Conservation (phyloP, 1,284 basidiomycete genomes). For the Trichosporon sp. region DNA sequence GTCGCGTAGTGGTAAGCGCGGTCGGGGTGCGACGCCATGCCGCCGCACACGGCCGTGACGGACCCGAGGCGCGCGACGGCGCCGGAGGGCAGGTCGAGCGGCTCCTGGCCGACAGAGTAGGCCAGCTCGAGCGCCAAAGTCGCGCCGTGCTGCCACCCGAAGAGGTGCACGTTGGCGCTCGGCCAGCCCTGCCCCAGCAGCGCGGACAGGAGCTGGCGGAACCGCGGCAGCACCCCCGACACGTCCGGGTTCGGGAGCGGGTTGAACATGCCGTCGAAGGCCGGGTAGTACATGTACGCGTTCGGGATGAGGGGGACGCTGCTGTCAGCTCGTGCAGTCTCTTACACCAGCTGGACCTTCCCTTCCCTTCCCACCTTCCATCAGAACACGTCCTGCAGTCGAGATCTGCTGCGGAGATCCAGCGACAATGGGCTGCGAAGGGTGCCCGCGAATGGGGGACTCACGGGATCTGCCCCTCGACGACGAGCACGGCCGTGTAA, state of each 20-base stretch:
- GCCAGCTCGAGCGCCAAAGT: conserved; percentile 68
- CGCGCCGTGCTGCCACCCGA: conserved; percentile 87
- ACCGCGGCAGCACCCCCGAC: conserved; percentile 54
- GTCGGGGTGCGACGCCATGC: conserved; percentile 70
- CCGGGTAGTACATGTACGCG: conserved; percentile 81
- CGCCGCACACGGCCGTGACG: conserved; percentile 61
- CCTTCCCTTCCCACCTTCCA: too few species aligned
- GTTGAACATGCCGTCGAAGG: conserved; percentile 74
- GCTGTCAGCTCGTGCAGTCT: conserved; percentile 23
- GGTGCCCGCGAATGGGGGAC: background rate
- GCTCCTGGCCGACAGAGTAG: conserved; percentile 39
- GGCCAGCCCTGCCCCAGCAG: conserved; percentile 61
- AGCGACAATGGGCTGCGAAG: too few species aligned
- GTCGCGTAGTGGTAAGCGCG: conserved; percentile 55
- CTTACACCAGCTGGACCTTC: too few species aligned
- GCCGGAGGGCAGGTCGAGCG: background rate
- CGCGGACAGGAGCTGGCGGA: conserved; percentile 58
- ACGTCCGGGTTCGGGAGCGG: conserved; percentile 66
- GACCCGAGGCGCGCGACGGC: conserved; percentile 7
- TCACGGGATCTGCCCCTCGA: conserved; percentile 72
- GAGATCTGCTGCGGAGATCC: too few species aligned
- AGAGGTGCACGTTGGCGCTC: conserved; percentile 66
- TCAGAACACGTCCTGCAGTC: too few species aligned
- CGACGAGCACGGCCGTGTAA: conserved; percentile 73
- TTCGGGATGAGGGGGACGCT: conserved; percentile 72